These are phyloP conservation scores for Exophiala alcalophila DNA, from an alignment of 2,329 filamentous ascomycete species.

Conservation along the genomic window DNA sequence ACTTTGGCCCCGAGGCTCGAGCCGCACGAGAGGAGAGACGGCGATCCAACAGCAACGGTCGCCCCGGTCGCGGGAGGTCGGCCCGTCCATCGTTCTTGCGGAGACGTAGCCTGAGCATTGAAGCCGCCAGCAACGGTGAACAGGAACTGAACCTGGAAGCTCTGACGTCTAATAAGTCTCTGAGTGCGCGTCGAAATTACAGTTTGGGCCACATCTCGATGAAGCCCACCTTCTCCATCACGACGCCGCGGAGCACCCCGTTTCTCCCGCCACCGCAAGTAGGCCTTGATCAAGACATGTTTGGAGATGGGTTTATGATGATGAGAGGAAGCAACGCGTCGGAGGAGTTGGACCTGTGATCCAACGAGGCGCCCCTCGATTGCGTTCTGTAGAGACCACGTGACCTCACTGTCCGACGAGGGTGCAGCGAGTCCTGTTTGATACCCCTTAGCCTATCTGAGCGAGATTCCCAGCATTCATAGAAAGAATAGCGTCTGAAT, in stretches of 20 bases:
- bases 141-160: too few relatives aligned
- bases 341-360: too few relatives aligned
- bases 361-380: too few relatives aligned
- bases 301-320: constrained; percentile 21
- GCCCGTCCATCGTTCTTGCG: constrained; percentile 21
- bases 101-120: constrained; percentile 24
- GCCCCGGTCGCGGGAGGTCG: constrained; percentile 18
- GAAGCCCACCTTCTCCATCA: constrained; percentile 12
- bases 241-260: constrained; percentile 17
- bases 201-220: constrained; percentile 21
- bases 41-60: constrained; percentile 21
- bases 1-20: constrained; percentile 26
- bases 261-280: constrained; percentile 19
- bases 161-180: background rate
- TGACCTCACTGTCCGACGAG: too few relatives aligned
- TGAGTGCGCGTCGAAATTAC: constrained; percentile 24
- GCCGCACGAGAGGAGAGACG: constrained; percentile 21
- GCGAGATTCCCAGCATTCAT: too few relatives aligned
- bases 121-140: constrained; percentile 9
- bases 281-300: constrained; percentile 12
- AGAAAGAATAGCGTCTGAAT: too few relatives aligned
- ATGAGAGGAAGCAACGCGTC: constrained; percentile 4
- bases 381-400: too few relatives aligned
- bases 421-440: too few relatives aligned
- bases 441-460: too few relatives aligned